Evolutionary conservation across 305 asterid species (phyloP).

Genomic region (Rubia peregrina): DNA sequence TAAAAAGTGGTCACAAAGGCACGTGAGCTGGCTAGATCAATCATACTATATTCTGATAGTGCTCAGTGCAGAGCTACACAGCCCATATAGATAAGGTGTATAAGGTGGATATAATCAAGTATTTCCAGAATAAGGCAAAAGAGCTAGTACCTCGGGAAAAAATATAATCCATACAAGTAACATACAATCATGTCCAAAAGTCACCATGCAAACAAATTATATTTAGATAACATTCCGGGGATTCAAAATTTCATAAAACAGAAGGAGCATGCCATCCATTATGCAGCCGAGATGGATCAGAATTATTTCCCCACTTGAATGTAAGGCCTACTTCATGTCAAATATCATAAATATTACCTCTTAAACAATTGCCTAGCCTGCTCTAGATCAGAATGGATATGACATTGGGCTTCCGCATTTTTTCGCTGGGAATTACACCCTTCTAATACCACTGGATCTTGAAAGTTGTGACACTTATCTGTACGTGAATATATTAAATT

Average conservation of each 20-base stretch:
- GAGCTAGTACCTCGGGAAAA: background rate
- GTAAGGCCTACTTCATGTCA: background rate
- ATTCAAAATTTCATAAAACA: background rate
- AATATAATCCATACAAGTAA: background rate
- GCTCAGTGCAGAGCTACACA: background rate
- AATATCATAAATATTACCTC: constrained; percentile 25
- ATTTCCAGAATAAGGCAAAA: background rate
- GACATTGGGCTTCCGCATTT: constrained; percentile 18
- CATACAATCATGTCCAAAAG: background rate
- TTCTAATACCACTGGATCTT: constrained; percentile 23
- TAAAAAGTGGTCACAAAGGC: background rate
- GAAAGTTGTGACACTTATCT: constrained; percentile 24
- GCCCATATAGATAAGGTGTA: background rate
- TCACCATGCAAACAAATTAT: background rate
- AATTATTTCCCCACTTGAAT: background rate
- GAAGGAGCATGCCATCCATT: background rate
- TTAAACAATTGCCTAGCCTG: constrained; percentile 26
- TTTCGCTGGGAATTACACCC: constrained; percentile 28
- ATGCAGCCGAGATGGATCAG: background rate
- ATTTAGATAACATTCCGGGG: background rate
- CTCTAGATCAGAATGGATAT: constrained; percentile 20
- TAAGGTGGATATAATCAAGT: background rate
- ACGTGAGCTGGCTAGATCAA: background rate
- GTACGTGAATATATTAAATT: constrained; percentile 1
- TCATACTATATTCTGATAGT: background rate